Evolutionary conservation across 495 filamentous ascomycete genomes (phyloP).

Genomic region (Podospora anserina): DNA sequence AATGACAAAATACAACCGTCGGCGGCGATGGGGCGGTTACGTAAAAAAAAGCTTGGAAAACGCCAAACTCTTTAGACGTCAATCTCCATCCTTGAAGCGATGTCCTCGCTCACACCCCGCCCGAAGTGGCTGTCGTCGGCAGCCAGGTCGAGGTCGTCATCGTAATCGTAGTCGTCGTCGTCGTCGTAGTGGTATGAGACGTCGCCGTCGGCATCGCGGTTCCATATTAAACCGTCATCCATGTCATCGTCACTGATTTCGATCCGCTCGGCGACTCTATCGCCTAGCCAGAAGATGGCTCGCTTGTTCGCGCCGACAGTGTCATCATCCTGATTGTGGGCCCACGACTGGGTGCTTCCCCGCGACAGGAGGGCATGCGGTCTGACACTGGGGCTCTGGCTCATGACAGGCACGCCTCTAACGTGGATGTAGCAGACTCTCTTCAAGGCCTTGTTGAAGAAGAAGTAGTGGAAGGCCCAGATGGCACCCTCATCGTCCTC

Average conservation of each 20-base stretch:
- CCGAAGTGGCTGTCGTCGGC: conserved; percentile 46
- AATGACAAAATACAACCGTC: not conserved
- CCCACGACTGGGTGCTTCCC: conserved; percentile 8
- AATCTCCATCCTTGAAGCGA: conserved; percentile 67
- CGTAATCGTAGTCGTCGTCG: conserved; percentile 42
- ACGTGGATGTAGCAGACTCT: conserved; percentile 94
- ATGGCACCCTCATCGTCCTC: conserved; percentile 88
- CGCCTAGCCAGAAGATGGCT: conserved; percentile 79
- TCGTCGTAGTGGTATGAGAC: conserved; percentile 52
- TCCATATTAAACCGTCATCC: conserved; percentile 45
- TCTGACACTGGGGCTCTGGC: conserved; percentile 56
- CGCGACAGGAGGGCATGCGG: conserved; percentile 28
- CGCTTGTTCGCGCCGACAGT: conserved; percentile 63
- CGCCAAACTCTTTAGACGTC: conserved; percentile 30
- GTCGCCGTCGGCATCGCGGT: conserved; percentile 51
- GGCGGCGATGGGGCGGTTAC: not conserved
- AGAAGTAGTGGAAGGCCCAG: conserved; percentile 95
- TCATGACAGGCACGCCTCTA: conserved; percentile 76
- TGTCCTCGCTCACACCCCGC: conserved; percentile 69
- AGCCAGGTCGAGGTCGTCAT: conserved; percentile 19
- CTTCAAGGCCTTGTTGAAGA: conserved; percentile 90
- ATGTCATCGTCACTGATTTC: conserved; percentile 44
- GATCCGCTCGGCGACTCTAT: conserved; percentile 48
- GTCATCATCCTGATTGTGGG: conserved; percentile 13
- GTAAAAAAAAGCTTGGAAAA: not conserved